Conservation (phyloP, 2,329 filamentous ascomycete species). For the Colletotrichum sidae region DNA sequence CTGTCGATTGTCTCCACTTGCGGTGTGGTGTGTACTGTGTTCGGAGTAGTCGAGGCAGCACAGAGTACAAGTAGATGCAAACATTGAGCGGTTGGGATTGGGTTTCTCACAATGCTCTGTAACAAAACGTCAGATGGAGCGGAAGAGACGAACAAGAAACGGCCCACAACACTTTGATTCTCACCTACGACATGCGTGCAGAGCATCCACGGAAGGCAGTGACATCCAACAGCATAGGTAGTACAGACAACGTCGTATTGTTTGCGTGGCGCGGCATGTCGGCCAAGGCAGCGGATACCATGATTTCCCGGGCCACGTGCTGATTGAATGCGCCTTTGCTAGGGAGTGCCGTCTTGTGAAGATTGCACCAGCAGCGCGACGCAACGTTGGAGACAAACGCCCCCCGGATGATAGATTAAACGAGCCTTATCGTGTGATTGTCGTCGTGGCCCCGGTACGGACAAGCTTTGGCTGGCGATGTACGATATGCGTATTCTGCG, state of each 20-base stretch:
- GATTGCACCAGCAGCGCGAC: neutral
- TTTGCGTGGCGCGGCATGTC: neutral
- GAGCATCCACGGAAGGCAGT: neutral
- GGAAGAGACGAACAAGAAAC: slow-evolving; percentile 12
- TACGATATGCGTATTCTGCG: neutral
- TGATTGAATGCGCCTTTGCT: neutral
- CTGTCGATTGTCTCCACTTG: too few relatives aligned
- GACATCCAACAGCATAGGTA: too few relatives aligned
- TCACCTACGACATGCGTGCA: neutral
- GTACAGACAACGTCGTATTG: too few relatives aligned
- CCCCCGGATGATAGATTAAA: neutral
- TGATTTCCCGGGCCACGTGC: slow-evolving; percentile 17
- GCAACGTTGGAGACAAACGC: slow-evolving; percentile 2
- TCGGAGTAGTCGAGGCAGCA: too few relatives aligned
- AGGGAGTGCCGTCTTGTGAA: neutral
- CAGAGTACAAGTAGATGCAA: slow-evolving; percentile 1
- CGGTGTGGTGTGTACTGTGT: too few relatives aligned
- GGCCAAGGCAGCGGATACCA: neutral
- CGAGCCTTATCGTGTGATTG: neutral
- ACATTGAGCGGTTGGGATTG: slow-evolving; percentile 21
- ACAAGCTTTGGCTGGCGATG: slow-evolving; percentile 9
- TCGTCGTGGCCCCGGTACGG: slow-evolving; percentile 4
- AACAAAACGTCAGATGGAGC: slow-evolving; percentile 3
- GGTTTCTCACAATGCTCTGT: slow-evolving; percentile 8
- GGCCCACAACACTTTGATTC: too few relatives aligned